phyloP scores from a whole-genome alignment of 164 flowering plant species.

The Protea cynaroides region DNA sequence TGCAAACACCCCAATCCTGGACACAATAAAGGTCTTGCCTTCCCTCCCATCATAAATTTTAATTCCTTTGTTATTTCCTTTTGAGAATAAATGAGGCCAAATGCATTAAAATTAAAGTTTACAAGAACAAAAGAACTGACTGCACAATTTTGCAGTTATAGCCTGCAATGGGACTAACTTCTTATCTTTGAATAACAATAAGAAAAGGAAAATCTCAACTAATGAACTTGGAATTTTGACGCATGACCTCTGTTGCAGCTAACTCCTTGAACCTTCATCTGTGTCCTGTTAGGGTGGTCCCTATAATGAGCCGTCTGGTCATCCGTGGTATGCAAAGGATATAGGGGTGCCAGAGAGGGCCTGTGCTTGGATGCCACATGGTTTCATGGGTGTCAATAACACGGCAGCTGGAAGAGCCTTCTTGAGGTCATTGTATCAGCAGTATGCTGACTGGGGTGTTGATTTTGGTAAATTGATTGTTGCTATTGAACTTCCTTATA shows the following conservation, averaged over 20 bases:
- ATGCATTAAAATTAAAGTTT: too few relatives aligned
- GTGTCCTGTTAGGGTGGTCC: slow-evolving; percentile 44
- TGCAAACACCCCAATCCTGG: slow-evolving; percentile 81
- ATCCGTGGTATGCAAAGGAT: slow-evolving; percentile 68
- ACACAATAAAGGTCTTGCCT: slow-evolving; percentile 42
- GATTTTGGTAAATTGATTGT: slow-evolving; percentile 58
- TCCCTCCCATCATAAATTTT: neutral
- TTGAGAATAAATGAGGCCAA: too few relatives aligned
- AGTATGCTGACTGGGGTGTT: slow-evolving; percentile 94
- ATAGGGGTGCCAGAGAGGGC: slow-evolving; percentile 56
- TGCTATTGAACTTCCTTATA: neutral
- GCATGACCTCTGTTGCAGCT: too few relatives aligned
- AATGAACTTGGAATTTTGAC: too few relatives aligned
- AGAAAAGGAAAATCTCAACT: too few relatives aligned
- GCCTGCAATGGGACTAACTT: too few relatives aligned
- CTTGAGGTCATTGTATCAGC: slow-evolving; percentile 73
- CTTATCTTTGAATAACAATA: too few relatives aligned
- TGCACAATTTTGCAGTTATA: too few relatives aligned
- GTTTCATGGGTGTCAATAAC: slow-evolving; percentile 90
- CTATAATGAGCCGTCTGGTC: slow-evolving; percentile 56
- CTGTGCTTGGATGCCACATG: slow-evolving; percentile 86
- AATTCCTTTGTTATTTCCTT: too few relatives aligned
- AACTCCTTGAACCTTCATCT: too few relatives aligned
- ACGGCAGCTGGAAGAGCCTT: slow-evolving; percentile 81
- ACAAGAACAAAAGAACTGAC: neutral